Base-by-base conservation (phyloP, 2,329 filamentous ascomycete species). In the Aquanectria penicillioides region DNA sequence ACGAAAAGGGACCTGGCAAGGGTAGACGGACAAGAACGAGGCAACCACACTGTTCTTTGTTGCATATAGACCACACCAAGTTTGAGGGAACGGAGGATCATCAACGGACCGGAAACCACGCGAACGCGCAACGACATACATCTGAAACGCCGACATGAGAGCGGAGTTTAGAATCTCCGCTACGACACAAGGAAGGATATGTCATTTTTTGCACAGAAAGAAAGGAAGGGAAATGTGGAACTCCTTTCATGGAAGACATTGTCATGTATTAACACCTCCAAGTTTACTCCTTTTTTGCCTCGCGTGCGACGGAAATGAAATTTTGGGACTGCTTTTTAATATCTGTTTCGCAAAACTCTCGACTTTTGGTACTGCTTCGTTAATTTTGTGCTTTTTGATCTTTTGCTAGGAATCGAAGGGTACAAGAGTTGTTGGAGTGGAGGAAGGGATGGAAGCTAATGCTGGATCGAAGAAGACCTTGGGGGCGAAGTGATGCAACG, bases 231-330 rank as follows among this genome's bases (percentile, higher is more conserved):
- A 55, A 23, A 64, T 46, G 34, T 43, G 59, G 66, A 68, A 58
- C 54, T 61, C 57, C 66, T 55, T 57, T 66, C 34, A 51, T 57
- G 31, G 46, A 53, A 53, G 50, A 46, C 33, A 33, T 54, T n/a
- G n/a, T n/a, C 53, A 69, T 69, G 67, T 69, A 69, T 63, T 69
- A 69, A 68, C 65, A 68, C 36, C 56, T 61, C 57, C 11, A 10
- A 41, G 33, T 37, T 65, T 18, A 22, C 31, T n/a, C n/a, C 22
- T 53, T 34, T 18, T 26, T 43, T 18, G 29, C 10, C 52, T 18
- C 33, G 37, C 38, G 51, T 41, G 66, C 28, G 40, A 46, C 63
- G 63, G 44, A 59, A 54, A 51, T 59, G 41, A 48, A 50, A 57
- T 54, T 57, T 40, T 49, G 31, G n/a, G 31, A 25, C 29, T 17